These are phyloP conservation scores for Thecaphora thlaspeos DNA, from an alignment of 1,284 basidiomycete genomes.

Conservation along the genomic window DNA sequence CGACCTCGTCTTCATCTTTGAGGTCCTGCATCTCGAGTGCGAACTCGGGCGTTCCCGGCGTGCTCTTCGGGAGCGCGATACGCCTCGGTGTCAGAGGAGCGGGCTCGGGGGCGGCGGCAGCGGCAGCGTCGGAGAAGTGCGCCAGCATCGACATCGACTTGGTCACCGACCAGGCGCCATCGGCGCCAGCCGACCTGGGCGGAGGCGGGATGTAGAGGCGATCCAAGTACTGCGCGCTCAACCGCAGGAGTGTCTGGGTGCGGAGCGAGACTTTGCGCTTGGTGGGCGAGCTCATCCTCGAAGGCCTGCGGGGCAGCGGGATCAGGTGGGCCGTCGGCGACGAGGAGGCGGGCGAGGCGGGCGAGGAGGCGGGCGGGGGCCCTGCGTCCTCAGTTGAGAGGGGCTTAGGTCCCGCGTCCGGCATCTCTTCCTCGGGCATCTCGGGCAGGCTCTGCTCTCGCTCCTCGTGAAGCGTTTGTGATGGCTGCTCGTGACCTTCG, in stretches of 20 bases:
- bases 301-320: conserved; percentile 27
- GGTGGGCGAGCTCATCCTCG: conserved; percentile 26
- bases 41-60: not conserved
- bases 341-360: not conserved
- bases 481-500: not conserved
- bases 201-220: conserved; percentile 31
- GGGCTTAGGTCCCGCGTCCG: not conserved
- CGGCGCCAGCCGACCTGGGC: conserved; percentile 6
- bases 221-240: conserved; percentile 31
- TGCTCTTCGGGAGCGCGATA: not conserved
- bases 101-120: conserved; percentile 1
- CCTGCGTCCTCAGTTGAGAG: not conserved
- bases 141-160: conserved; percentile 31
- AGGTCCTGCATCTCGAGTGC: not conserved
- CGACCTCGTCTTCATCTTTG: conserved; percentile 35
- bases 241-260: conserved; percentile 28
- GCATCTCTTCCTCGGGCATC: not conserved
- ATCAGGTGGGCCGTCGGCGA: conserved; percentile 6
- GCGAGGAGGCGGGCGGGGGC: no score
- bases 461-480: no score
- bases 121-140: conserved; percentile 7
- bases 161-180: conserved; percentile 8
- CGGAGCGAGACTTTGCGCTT: conserved; percentile 31
- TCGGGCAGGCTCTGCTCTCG: no score
- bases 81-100: not conserved